Evolutionary conservation across 1,284 basidiomycete species (phyloP).

Genomic region (Chondrostereum purpureum): DNA sequence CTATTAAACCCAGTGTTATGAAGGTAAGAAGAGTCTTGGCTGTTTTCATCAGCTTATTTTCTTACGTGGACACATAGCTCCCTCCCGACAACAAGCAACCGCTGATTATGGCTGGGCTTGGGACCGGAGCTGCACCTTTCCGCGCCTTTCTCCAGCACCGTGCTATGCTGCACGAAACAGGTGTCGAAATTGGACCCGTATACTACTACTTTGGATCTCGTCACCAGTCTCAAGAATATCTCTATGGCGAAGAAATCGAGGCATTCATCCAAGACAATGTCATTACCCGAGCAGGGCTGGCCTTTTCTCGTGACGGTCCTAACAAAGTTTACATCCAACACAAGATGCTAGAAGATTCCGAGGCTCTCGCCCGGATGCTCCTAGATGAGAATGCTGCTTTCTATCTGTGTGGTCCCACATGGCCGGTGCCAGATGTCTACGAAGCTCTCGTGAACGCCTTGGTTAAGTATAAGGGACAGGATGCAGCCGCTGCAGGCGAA

Average conservation of each 20-base stretch:
- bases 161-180: constrained; percentile 74
- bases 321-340: constrained; percentile 98
- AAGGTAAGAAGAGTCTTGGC: constrained; percentile 65
- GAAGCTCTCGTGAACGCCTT: constrained; percentile 84
- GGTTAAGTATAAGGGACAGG: constrained; percentile 64
- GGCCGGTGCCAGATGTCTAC: constrained; percentile 97
- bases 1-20: constrained; percentile 99
- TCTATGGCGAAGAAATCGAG: constrained; percentile 92
- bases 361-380: constrained; percentile 71
- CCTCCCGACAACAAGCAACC: constrained; percentile 84
- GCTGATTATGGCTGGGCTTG: constrained; percentile 97
- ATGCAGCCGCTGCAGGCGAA: constrained; percentile 66
- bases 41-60: background rate
- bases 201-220: constrained; percentile 99
- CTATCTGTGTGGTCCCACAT: constrained; percentile 96
- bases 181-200: constrained; percentile 80
- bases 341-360: constrained; percentile 91
- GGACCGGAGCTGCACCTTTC: constrained; percentile 97
- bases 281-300: constrained; percentile 86
- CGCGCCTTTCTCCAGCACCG: constrained; percentile 96
- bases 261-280: constrained; percentile 78
- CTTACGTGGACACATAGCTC: constrained; percentile 41
- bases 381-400: constrained; percentile 75
- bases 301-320: constrained; percentile 91
- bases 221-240: constrained; percentile 89